Percentiles rank a stretch among this genome's conserved stretches.
Conservation (phyloP, 1,284 basidiomycete genomes). For the Neonothopanus nambi region DNA sequence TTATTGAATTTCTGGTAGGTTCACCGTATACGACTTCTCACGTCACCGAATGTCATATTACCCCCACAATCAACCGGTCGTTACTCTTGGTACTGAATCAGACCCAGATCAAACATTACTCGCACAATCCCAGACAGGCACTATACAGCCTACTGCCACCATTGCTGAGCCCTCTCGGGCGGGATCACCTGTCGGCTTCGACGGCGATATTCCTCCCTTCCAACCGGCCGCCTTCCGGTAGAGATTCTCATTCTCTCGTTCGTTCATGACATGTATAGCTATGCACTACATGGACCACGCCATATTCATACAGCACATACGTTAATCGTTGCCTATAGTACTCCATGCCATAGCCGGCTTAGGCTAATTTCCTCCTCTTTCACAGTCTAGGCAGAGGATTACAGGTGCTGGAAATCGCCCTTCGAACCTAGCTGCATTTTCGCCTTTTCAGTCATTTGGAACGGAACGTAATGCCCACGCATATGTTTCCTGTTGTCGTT, state of each 20-base stretch:
- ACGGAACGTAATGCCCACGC: too few relatives aligned
- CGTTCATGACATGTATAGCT: neutral
- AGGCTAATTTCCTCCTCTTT: neutral
- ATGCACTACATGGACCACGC: neutral
- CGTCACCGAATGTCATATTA: conserved; percentile 73
- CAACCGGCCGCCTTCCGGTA: neutral
- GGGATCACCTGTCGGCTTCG: conserved; percentile 45
- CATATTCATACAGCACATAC: neutral
- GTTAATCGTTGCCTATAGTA: neutral
- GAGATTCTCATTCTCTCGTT: neutral
- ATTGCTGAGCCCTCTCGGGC: conserved; percentile 57
- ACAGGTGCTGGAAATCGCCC: too few relatives aligned
- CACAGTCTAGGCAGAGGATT: too few relatives aligned
- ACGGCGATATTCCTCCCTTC: neutral
- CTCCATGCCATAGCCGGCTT: neutral
- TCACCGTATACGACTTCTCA: conserved; percentile 77
- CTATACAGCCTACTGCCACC: conserved; percentile 27
- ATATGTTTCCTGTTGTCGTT: too few relatives aligned
- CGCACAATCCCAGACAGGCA: conserved; percentile 22
- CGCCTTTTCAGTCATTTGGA: too few relatives aligned
- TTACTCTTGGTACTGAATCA: conserved; percentile 46
- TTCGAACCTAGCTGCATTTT: too few relatives aligned
- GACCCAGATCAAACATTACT: conserved; percentile 27
- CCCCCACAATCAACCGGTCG: conserved; percentile 70
- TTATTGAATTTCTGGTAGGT: conserved; percentile 42